Percentiles rank a stretch among this genome's conserved stretches.
phyloP scores from a whole-genome alignment of 2,329 filamentous ascomycete genomes.

The Fusarium odoratissimum region DNA sequence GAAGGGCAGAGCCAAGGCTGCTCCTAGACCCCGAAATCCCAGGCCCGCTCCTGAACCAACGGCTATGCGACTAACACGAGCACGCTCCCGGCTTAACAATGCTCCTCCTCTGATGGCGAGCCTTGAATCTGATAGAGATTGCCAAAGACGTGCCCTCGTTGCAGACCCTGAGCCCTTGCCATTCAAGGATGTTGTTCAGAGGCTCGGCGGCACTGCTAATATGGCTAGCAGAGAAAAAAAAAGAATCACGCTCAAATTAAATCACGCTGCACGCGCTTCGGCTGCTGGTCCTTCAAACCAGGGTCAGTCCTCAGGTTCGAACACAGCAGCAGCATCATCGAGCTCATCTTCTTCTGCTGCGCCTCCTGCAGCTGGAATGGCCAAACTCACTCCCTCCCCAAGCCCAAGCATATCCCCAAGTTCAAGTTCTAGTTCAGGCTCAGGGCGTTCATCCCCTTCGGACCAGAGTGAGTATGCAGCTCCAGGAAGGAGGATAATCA shows the following conservation, averaged over 20 bases:
- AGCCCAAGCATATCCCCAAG: background rate
- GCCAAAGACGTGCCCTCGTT: constrained; percentile 4
- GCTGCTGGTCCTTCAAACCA: background rate
- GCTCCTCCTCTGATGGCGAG: constrained; percentile 42
- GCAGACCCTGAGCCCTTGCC: constrained; percentile 28
- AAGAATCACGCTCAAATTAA: constrained; percentile 1
- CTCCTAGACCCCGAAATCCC: background rate
- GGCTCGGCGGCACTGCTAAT: background rate
- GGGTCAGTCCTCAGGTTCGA: background rate
- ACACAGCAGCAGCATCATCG: background rate
- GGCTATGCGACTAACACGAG: constrained; percentile 36
- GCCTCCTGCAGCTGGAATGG: background rate
- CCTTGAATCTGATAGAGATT: constrained; percentile 25
- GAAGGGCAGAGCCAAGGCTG: background rate
- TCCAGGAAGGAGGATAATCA: background rate
- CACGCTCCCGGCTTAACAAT: constrained; percentile 34
- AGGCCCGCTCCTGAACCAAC: background rate
- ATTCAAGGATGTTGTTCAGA: constrained; percentile 26
- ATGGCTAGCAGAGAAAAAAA: background rate
- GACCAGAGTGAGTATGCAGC: background rate
- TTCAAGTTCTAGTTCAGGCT: background rate
- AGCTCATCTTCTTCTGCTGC: background rate
- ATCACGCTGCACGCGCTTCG: background rate
- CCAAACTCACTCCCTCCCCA: background rate
- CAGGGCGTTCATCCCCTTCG: background rate